phyloP scores from a whole-genome alignment of 2,329 filamentous ascomycete genomes.

The Diaporthe eres region DNA sequence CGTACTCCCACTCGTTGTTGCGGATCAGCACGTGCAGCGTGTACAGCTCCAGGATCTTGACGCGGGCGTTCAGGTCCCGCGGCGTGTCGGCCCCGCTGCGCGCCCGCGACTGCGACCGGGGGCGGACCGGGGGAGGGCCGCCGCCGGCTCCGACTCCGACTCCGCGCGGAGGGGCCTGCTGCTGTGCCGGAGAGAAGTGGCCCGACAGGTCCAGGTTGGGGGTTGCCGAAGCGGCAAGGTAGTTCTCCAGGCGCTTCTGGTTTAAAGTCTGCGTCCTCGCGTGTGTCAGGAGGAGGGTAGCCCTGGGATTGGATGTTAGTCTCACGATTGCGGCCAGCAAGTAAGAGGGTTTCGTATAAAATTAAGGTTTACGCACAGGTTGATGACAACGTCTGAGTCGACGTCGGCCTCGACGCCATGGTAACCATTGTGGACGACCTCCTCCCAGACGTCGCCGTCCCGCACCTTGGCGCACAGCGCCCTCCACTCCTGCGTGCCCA shows the following conservation, averaged over 20 bases:
- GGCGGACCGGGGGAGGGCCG: conserved; percentile 51
- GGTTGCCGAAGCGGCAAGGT: conserved; percentile 82
- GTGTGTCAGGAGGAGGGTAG: conserved; percentile 91
- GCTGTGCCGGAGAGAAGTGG: conserved; percentile 67
- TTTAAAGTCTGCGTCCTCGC: conserved; percentile 86
- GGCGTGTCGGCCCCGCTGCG: conserved; percentile 83
- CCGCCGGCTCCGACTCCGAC: not conserved
- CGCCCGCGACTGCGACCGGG: conserved; percentile 62
- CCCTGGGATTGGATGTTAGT: conserved; percentile 65
- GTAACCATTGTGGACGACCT: conserved; percentile 89
- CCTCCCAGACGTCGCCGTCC: conserved; percentile 94
- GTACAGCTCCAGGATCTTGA: conserved; percentile 96
- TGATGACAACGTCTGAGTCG: conserved; percentile 94
- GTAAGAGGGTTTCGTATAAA: conserved; percentile 11
- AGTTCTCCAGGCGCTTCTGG: conserved; percentile 89
- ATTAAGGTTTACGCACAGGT: conserved; percentile 70
- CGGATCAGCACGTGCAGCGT: conserved; percentile 93
- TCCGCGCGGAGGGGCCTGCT: conserved; percentile 48
- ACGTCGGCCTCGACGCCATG: conserved; percentile 90
- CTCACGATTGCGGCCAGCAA: conserved; percentile 35
- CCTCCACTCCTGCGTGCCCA: conserved; percentile 90
- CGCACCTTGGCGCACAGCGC: conserved; percentile 85
- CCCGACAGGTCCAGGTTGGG: conserved; percentile 81
- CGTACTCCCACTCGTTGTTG: conserved; percentile 97
- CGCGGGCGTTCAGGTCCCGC: conserved; percentile 84